A percentile compares a stretch with the other conserved stretches of the same genome.
Conservation (phyloP, 2,329 filamentous ascomycete species). For the Aspergillus glaucus region DNA sequence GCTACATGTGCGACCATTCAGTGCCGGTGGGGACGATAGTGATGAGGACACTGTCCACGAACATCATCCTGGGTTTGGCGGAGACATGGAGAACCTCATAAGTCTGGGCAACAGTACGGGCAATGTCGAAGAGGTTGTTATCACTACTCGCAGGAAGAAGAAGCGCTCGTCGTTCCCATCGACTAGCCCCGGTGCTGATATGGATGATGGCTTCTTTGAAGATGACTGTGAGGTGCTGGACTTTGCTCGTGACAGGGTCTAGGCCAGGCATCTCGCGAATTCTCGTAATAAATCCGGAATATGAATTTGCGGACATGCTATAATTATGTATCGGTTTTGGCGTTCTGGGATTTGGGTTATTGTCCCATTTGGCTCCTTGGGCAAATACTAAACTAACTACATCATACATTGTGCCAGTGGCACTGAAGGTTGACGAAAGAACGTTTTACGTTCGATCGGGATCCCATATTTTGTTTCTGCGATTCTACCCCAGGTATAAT, state of each 20-base stretch:
- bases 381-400: background rate
- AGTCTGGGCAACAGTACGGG: conserved; percentile 48
- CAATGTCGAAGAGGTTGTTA: conserved; percentile 70
- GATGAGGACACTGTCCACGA: conserved; percentile 28
- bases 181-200: conserved; percentile 36
- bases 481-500: background rate
- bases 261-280: background rate
- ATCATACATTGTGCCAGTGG: background rate
- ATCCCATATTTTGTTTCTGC: background rate
- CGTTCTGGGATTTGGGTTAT: background rate
- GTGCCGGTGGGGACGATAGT: conserved; percentile 32
- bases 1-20: conserved; percentile 41
- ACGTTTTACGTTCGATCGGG: background rate
- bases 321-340: background rate
- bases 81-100: conserved; percentile 43
- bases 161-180: conserved; percentile 30
- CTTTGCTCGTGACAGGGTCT: conserved; percentile 61
- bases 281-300: background rate
- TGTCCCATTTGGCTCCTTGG: background rate
- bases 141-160: conserved; percentile 69
- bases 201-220: conserved; percentile 75
- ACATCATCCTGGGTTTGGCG: conserved; percentile 25
- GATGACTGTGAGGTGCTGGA: conserved; percentile 89
- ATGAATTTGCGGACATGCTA: background rate
- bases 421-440: background rate